Evolutionary conservation across 2,329 filamentous ascomycete genomes (phyloP).

Genomic region (Cladophialophora exuberans): DNA sequence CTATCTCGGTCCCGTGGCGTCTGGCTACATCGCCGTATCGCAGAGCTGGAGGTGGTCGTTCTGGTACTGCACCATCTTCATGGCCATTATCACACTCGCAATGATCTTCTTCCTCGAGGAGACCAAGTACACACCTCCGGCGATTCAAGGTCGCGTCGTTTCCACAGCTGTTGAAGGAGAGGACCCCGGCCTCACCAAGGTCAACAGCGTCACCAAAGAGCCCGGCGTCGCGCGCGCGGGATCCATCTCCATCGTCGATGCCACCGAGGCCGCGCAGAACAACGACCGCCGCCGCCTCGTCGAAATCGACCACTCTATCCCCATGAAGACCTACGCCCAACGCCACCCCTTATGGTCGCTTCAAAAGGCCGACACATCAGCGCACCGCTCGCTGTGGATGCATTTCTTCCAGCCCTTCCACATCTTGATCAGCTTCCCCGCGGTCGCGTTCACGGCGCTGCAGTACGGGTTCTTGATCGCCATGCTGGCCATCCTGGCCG

Average conservation of each 20-base stretch:
- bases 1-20: conserved; percentile 41
- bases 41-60: conserved; percentile 44
- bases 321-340: conserved; percentile 35
- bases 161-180: conserved; percentile 3
- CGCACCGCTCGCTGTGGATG: conserved; percentile 36
- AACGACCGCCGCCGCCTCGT: conserved; percentile 27
- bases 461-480: conserved; percentile 45
- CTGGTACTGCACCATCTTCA: conserved; percentile 41
- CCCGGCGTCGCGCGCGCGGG: not conserved
- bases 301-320: conserved; percentile 36
- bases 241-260: conserved; percentile 16
- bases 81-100: conserved; percentile 35
- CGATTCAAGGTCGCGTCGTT: conserved; percentile 26
- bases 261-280: conserved; percentile 15
- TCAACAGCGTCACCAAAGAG: conserved; percentile 17
- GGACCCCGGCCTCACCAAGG: conserved; percentile 18
- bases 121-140: conserved; percentile 37
- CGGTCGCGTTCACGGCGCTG: conserved; percentile 45
- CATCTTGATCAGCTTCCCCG: conserved; percentile 41
- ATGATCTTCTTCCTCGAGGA: conserved; percentile 45
- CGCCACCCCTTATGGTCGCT: conserved; percentile 35
- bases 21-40: conserved; percentile 38
- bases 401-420: conserved; percentile 40
- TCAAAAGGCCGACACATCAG: conserved; percentile 24
- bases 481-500: conserved; percentile 41